Base-by-base conservation (phyloP, 2,329 filamentous ascomycete genomes). In the Colletotrichum orbiculare region DNA sequence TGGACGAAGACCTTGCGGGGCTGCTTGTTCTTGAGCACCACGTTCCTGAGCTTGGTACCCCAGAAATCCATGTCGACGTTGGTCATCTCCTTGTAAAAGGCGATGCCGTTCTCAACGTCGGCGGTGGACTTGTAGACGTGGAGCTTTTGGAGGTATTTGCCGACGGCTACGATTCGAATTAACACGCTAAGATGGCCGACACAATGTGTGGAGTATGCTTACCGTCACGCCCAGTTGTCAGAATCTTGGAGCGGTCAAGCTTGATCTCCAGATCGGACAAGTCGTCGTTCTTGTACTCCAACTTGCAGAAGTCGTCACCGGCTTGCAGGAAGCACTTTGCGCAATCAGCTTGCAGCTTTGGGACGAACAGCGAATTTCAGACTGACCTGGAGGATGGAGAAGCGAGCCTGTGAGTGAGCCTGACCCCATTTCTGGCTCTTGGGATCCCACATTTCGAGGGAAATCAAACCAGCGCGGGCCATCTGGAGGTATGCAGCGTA, bases 381-480 rank as follows among this genome's bases (percentile, higher is more conserved):
- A 62, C 71, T 13, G 66, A 77, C 76, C 71, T 87, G 88, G 45
- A 97, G 82, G 72, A 97, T 97, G 55, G 91, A 92, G 80, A 94
- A 97, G 10, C 94, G 91, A 25, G 94, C 94, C 78, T 97, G 93
- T 79, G 93, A 96, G 75, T 97, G 94, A 69, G 91, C 87, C 78
- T 97, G 94, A 8, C 94, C 94, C 94, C 94, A 97, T 81, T 97
- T 97, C 69, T 89, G 85, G 71, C 86, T 89, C 81, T 94, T 94
- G 6, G 94, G 94, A 73, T 97, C 94, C 94, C 94, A 98, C 84
- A 96, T 93, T 76, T 98, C 95, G 25, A 98, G 85, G 1, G 94
- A 91, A 6, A 89, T 87, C 48, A 99, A 83, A 66, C 96, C 96
- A n/a, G 94, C 93, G 42, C 94, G 89, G 12, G 96, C 96, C 95